Base-by-base conservation (phyloP, 495 filamentous ascomycete species). In the Penicillium canescens region DNA sequence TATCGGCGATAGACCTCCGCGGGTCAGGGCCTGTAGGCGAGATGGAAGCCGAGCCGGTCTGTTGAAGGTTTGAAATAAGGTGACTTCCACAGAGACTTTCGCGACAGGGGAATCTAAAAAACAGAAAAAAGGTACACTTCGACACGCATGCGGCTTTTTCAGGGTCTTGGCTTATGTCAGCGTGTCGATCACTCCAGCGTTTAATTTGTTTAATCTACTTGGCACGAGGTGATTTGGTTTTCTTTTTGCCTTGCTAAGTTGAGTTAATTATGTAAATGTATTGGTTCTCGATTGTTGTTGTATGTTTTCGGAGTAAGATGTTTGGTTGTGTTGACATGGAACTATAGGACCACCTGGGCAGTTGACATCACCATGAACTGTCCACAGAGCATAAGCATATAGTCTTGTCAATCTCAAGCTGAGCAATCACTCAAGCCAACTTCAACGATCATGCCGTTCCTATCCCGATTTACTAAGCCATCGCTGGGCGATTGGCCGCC, bases 131-230 rank as follows among this genome's bases (percentile, higher is more conserved):
- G 43, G 45, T 37, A 18, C 51, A 24, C 42, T 42, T 26, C 58
- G 46, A 46, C 45, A 52, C 59, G 59, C 56, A 57, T 46, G 51
- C 62, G 60, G 63, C 51, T 55, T 63, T 66, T 66, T 59, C 12
- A 12, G 33, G 6, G 31, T 20, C 33, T 12, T n/a, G 14, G 43
- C 21, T 64, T 64, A 64, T 63, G 61, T 64, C 57, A 64, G 50
- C 61, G 44, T 37, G 55, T 45, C 54, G 54, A 57, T 51, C 46
- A 21, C 21, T 33, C 33, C 6, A 9, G 6, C 6, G 23, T 13
- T 43, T 5, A 24, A 43, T 31, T 31, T 31, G 28, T 7, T 31
- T 31, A 31, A 31, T 31, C 9, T 31, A 31, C 28, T 31, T 31
- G 28, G 28, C 28, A 31, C 28, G 7, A 26, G 24, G 24, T 7